phyloP scores from a whole-genome alignment of 306 rosid species.

The Macrotyloma uniflorum region DNA sequence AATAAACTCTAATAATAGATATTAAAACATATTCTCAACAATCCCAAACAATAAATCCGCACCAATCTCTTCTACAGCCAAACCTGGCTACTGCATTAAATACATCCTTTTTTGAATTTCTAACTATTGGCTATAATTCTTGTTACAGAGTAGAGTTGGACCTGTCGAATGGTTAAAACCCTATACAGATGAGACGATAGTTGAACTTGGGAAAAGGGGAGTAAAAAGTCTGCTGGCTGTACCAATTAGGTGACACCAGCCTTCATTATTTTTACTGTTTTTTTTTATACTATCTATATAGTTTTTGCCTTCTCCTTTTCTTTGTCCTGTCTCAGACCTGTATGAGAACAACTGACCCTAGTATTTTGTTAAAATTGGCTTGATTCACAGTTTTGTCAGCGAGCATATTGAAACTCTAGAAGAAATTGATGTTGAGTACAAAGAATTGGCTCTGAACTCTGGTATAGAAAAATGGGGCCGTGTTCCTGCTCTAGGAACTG shows the following conservation, averaged over 20 bases:
- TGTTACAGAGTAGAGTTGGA: conserved; percentile 95
- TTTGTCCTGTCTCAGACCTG: neutral
- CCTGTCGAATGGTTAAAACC: conserved; percentile 99
- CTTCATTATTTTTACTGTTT: neutral
- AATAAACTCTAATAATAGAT: no score
- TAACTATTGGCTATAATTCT: conserved; percentile 31
- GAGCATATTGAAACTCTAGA: conserved; percentile 98
- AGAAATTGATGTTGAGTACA: conserved; percentile 97
- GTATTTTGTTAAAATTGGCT: conserved; percentile 30
- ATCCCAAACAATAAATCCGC: conserved; percentile 12
- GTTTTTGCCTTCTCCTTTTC: conserved; percentile 10
- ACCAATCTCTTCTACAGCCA: conserved; percentile 19
- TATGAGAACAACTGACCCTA: neutral
- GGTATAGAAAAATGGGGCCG: conserved; percentile 98
- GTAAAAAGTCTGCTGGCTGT: conserved; percentile 90
- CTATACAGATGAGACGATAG: conserved; percentile 92
- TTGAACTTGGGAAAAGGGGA: conserved; percentile 93
- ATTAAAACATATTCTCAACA: no score
- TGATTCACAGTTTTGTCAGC: conserved; percentile 91
- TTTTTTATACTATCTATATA: conserved; percentile 6
- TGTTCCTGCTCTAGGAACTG: conserved; percentile 98
- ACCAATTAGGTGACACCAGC: conserved; percentile 76
- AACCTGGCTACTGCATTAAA: conserved; percentile 17
- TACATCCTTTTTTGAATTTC: conserved; percentile 17
- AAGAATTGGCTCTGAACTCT: conserved; percentile 88